Evolutionary conservation across 2,329 filamentous ascomycete genomes (phyloP), one percentile per base, ranked within the genome.

Genomic region (Ilyonectria robusta): DNA sequence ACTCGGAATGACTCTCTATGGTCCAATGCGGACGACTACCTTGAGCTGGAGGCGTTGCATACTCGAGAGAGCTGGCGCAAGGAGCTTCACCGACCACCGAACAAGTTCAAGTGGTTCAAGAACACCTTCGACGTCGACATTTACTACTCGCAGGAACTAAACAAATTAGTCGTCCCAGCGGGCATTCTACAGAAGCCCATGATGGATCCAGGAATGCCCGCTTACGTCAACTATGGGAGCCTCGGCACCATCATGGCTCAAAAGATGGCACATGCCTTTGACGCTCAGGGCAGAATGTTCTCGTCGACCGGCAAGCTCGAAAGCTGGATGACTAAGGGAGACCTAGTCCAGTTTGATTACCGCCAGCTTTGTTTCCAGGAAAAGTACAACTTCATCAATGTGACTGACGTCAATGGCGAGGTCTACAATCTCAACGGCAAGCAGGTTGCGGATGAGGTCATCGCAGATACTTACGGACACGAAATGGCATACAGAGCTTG

Each of bases 251-350:
- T 65, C 9, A 53, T 70, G 5, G 67, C 47, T 15, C 44, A 62
- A 7, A 64, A 69, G 57, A 61, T 73, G 46, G 51, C 56, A 10
- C 62, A 66, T 23, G 66, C 64, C 8, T 65, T 72, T 29, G 68
- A 70, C 42, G 58, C 48, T 19, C 26, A 56, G 17, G 70, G 70
- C 42, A 50, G 55, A 31, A 35, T 31, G 21, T 61, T 70, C 26
- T 53, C 65, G 10, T 44, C 88, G 6, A 87, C 87, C 37, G 88
- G 90, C 74, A 89, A 89, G 67, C 88, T 90, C 65, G 87, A 87
- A 15, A 87, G 90, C 76, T 86, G 31, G 48, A 56, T 67, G 53
- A 50, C 67, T 2, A 15, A 23, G 5, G 17, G 19, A 10, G 62
- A 64, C 46, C 6, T 50, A 21, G 3, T 7, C 1, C 48, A 47